Evolutionary conservation across 495 filamentous ascomycete genomes (phyloP), one percentile per base, ranked within the genome.

Genomic region (Daldinia decipiens): DNA sequence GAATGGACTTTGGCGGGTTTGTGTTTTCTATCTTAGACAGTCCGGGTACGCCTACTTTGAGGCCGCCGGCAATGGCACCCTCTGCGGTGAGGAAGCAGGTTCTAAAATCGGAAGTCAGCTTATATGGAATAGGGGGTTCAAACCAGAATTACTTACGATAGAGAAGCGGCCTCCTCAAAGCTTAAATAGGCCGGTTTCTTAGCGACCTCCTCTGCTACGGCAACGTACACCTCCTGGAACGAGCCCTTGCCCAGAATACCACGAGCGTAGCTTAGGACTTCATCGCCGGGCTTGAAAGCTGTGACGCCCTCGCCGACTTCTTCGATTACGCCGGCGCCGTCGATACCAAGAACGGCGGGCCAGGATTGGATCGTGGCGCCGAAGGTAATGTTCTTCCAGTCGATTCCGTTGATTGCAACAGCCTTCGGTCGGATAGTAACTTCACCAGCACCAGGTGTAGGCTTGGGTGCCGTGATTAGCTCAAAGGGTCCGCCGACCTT

Each of bases 161-260:
- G 69, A 11, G 83, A 80, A 17, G 80, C 77, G 4, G 83, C 82
- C 27, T 83, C 76, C 55, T 77, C 79, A 62, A 84, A 82, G n/a
- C 26, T 66, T 70, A 72, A 68, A 13, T 13, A 24, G 3, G 26
- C 69, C 1, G 83, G 83, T 59, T 84, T 85, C 66, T 78, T 76
- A 4, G 78, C 78, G 5, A 83, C 78, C 13, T 71, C 78, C 13
- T 76, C 55, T 59, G 78, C 74, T 3, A 78, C 76, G 15, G 81
- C 76, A 15, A 74, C 67, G 24, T 72, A 74, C 32, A 77, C 73
- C 29, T 82, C 79, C 51, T 84, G 83, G 62, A 80, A 85, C 13
- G 79, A 74, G 21, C 76, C 79, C 5, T 66, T 67, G 39, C 73
- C 63, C 0, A 70, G 59, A 7, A 74, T 76, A 12, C 71, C 57